Evolutionary conservation across 2,329 filamentous ascomycete genomes (phyloP), one percentile per base, ranked within the genome.

Genomic region (Penicillium brasilianum): DNA sequence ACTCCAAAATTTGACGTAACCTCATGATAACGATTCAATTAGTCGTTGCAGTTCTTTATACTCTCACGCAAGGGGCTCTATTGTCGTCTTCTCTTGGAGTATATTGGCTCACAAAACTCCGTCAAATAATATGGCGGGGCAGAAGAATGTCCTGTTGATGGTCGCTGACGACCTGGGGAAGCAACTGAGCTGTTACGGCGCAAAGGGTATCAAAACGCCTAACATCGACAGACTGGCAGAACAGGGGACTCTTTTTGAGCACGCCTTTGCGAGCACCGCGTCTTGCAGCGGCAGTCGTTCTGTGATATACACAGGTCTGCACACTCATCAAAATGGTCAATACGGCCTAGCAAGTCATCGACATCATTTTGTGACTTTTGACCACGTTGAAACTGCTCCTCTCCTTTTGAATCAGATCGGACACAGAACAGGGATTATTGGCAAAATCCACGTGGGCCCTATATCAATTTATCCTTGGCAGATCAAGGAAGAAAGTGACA

Each of bases 401-500:
- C 41, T 60, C 0, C 58, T 82, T 0, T 76, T 84, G 62, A 74
- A 74, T 18, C 55, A 67, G 2, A 63, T 70, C 0, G 81, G 79
- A 1, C 82, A 83, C 61, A 74, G 71, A 46, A 84, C 81, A 0
- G 81, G 80, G 0, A 79, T 84, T 22, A 68, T 83, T 2, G 80
- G 80, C 2, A 84, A 84, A 64, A 71, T 84, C 0, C 82, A 84
- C 50, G 82, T 84, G 11, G 80, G 80, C 0, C 81, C 81, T 0
- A 46, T 55, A 0, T 51, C 53, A 1, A 71, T 72, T 0, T 83
- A 82, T 58, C 78, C 78, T 0, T 84, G 81, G 81, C 67, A 80
- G 44, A 64, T 74, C 13, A 56, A 69, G n/a, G 70, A 74, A 28
- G 77, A 79, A 59, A 82, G 80, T 58, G 71, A 72, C 4, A 82